Conservation (phyloP, 1,139 yeast genomes). For the Sugiyamaella castrensis region DNA sequence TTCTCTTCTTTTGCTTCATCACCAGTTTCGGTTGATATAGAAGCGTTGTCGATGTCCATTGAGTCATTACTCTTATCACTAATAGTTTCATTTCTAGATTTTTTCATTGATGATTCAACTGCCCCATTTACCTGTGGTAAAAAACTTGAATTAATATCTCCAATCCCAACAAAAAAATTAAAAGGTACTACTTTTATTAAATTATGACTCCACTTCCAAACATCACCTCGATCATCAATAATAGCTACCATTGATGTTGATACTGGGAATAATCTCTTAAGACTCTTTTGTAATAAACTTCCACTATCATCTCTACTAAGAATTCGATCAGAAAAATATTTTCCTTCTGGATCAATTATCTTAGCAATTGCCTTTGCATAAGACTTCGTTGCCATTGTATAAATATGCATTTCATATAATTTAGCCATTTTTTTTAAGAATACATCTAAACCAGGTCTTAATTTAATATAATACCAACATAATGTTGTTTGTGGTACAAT, state of each 20-base stretch:
- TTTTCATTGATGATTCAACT: constrained; percentile 13
- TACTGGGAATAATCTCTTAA: constrained; percentile 87
- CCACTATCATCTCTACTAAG: constrained; percentile 95
- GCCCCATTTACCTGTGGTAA: constrained; percentile 60
- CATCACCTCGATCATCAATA: constrained; percentile 97
- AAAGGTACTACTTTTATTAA: constrained; percentile 90
- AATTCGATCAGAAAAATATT: constrained; percentile 85
- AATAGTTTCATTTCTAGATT: constrained; percentile 12
- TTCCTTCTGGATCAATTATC: constrained; percentile 86
- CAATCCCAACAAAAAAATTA: constrained; percentile 94
- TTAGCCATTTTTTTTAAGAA: constrained; percentile 64
- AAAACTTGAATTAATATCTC: constrained; percentile 93
- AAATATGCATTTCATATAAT: constrained; percentile 85
- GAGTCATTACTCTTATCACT: neutral
- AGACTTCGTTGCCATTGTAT: constrained; percentile 98
- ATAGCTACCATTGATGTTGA: constrained; percentile 96
- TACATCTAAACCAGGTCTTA: constrained; percentile 79
- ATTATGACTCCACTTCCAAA: constrained; percentile 97
- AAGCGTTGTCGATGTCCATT: constrained; percentile 8
- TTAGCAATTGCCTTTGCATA: constrained; percentile 89
- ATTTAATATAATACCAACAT: constrained; percentile 89
- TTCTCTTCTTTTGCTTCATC: neutral
- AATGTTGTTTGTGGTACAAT: constrained; percentile 30
- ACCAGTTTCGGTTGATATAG: neutral
- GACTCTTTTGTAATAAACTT: constrained; percentile 80